Percentiles rank a stretch among this genome's conserved stretches.
Conservation (phyloP, 495 filamentous ascomycete species). For the Neurospora hispaniola region DNA sequence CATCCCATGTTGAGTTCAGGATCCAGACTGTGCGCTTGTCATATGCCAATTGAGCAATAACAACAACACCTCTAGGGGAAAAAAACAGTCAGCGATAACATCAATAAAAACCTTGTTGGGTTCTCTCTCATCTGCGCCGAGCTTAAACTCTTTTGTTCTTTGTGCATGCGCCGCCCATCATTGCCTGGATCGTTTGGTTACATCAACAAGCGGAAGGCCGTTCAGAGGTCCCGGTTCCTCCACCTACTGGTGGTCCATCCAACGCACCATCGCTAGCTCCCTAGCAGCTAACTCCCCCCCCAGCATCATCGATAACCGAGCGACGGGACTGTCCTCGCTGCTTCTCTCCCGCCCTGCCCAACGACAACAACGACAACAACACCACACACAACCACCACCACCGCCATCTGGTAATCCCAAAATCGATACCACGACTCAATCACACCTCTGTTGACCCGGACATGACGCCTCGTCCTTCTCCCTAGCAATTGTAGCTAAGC, state of each 20-base stretch:
- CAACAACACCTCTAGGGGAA: not conserved
- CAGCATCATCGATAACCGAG: not conserved
- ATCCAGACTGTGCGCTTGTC: not conserved
- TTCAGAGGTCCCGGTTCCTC: not conserved
- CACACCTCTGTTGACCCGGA: not conserved
- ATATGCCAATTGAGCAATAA: not conserved
- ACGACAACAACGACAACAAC: not conserved
- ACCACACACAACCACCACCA: not conserved
- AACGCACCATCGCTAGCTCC: too few relatives aligned
- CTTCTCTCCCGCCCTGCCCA: not conserved
- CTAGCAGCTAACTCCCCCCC: not conserved
- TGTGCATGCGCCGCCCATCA: slow-evolving; percentile 1
- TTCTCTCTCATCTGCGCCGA: not conserved
- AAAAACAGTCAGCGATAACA: not conserved
- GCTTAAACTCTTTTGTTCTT: not conserved
- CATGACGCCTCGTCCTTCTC: not conserved
- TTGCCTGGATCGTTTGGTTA: not conserved
- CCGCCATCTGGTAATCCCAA: not conserved
- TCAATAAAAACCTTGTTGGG: not conserved
- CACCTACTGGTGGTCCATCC: too few relatives aligned
- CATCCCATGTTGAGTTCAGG: not conserved
- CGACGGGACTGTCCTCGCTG: not conserved
- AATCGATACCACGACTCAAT: not conserved
- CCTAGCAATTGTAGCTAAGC: not conserved
- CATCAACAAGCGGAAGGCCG: not conserved